Conservation (phyloP, 2,329 filamentous ascomycete species). For the Eutypella sp. region DNA sequence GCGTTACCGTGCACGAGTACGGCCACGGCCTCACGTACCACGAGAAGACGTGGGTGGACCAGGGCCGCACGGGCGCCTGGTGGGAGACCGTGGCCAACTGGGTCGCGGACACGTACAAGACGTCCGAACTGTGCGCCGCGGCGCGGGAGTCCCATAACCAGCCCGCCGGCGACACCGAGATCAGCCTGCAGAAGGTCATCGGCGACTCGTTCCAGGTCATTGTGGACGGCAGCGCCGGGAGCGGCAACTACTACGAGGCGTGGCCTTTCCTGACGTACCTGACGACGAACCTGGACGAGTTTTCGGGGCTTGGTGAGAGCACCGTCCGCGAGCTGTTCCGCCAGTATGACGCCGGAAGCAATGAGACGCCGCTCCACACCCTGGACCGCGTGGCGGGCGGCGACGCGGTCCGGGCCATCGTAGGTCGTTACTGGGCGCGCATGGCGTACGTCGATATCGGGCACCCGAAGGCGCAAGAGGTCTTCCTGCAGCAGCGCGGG, state of each 20-base stretch:
- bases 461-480: constrained; percentile 33
- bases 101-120: constrained; percentile 44
- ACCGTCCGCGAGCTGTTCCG: constrained; percentile 38
- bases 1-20: constrained; percentile 44
- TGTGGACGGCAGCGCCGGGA: constrained; percentile 35
- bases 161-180: constrained; percentile 30
- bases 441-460: constrained; percentile 50
- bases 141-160: constrained; percentile 33
- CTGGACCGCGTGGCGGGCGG: constrained; percentile 34
- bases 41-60: constrained; percentile 39
- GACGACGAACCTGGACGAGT: constrained; percentile 42
- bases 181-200: constrained; percentile 41
- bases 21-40: constrained; percentile 45
- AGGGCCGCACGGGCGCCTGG: constrained; percentile 42
- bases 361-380: constrained; percentile 45
- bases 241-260: constrained; percentile 46
- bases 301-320: constrained; percentile 34
- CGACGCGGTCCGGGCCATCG: constrained; percentile 33
- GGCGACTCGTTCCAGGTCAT: constrained; percentile 43
- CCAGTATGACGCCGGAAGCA: constrained; percentile 38
- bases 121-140: constrained; percentile 36
- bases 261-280: constrained; percentile 48
- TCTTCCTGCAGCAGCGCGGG: constrained; percentile 31
- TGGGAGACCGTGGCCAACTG: constrained; percentile 48
- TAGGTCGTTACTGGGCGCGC: constrained; percentile 46